A percentile compares a stretch with the other conserved stretches of the same genome.
These are phyloP conservation scores for Trichophyton schoenleinii DNA, from an alignment of 2,329 filamentous ascomycete species.

Conservation along the genomic window DNA sequence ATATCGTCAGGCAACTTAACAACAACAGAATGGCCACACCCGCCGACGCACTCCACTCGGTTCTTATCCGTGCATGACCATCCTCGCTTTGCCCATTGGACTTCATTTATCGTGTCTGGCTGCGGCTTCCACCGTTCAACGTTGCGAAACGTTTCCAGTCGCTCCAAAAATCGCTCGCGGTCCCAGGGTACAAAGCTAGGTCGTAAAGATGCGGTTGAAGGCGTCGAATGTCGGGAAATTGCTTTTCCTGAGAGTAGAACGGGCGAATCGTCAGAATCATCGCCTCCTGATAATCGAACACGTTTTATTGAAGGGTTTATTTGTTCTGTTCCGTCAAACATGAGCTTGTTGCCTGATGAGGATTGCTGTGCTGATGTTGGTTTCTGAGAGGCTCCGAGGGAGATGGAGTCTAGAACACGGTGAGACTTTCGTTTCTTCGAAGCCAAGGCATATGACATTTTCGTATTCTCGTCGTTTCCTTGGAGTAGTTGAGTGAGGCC, in stretches of 20 bases:
- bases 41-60: constrained; percentile 65
- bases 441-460: constrained; percentile 34
- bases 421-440: constrained; percentile 39
- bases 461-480: constrained; percentile 4
- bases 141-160: constrained; percentile 78
- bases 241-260: not conserved
- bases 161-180: constrained; percentile 64
- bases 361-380: not conserved
- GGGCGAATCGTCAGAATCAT: constrained; percentile 6
- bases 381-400: constrained; percentile 17
- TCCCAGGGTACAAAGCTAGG: constrained; percentile 79
- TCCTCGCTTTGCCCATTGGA: constrained; percentile 87
- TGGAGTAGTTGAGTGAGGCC: not conserved
- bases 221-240: constrained; percentile 5
- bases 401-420: constrained; percentile 34
- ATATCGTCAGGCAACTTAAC: constrained; percentile 64
- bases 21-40: constrained; percentile 72
- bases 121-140: constrained; percentile 92
- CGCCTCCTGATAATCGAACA: constrained; percentile 10
- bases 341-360: not conserved
- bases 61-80: constrained; percentile 80
- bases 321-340: not conserved
- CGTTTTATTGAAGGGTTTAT: constrained; percentile 12
- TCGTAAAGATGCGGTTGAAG: constrained; percentile 24
- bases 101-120: constrained; percentile 70